A percentile compares a stretch with the other conserved stretches of the same genome.
Conservation (phyloP, 208 protist species). For the Crithidia bombi region DNA sequence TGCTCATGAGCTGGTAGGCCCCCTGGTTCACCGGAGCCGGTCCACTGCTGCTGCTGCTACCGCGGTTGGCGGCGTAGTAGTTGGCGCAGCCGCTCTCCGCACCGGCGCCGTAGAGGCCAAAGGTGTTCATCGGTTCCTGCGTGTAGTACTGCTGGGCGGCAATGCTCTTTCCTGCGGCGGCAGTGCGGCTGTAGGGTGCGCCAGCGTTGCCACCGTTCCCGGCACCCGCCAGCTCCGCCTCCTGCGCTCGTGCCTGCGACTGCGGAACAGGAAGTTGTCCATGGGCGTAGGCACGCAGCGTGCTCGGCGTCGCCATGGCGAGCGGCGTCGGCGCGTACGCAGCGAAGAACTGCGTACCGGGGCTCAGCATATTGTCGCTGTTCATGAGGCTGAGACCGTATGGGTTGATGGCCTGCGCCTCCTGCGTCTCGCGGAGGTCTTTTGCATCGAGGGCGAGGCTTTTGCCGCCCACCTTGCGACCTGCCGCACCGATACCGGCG, state of each 20-base stretch:
- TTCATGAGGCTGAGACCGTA: constrained; percentile 70
- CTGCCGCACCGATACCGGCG: background rate
- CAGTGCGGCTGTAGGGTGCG: constrained; percentile 10
- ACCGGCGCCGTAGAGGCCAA: constrained; percentile 45
- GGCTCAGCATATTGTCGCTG: constrained; percentile 69
- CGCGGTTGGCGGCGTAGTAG: constrained; percentile 36
- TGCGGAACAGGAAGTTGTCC: constrained; percentile 55
- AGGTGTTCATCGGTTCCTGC: constrained; percentile 81
- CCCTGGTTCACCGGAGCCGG: constrained; percentile 16
- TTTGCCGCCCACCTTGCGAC: constrained; percentile 34
- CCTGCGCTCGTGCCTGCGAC: constrained; percentile 21
- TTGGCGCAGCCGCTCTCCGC: constrained; percentile 18
- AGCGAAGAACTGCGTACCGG: constrained; percentile 87
- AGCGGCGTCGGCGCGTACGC: constrained; percentile 83
- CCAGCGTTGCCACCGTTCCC: constrained; percentile 21
- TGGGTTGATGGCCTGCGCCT: constrained; percentile 76
- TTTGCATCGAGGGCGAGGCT: constrained; percentile 73
- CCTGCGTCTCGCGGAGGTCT: constrained; percentile 72
- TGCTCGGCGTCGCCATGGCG: constrained; percentile 78
- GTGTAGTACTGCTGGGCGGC: constrained; percentile 89
- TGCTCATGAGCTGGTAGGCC: constrained; percentile 34
- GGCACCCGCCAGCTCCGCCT: constrained; percentile 15
- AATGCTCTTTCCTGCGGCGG: constrained; percentile 44
- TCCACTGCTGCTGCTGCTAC: constrained; percentile 21
- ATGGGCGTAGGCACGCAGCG: constrained; percentile 79